These are phyloP conservation scores for Stevia rebaudiana DNA, from an alignment of 140 eudicot genomes.

Conservation along the genomic window DNA sequence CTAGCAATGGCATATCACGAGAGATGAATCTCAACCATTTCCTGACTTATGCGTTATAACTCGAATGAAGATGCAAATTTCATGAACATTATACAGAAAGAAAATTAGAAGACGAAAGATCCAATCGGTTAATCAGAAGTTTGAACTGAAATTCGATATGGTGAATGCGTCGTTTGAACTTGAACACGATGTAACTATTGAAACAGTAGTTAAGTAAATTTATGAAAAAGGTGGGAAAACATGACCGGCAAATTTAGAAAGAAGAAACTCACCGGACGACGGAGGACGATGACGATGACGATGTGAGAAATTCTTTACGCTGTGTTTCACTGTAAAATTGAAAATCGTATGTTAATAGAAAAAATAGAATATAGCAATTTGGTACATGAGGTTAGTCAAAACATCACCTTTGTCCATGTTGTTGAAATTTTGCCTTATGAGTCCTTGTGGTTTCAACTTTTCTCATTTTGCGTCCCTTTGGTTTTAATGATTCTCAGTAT, in stretches of 20 bases:
- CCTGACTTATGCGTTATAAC: neutral
- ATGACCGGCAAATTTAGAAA: neutral
- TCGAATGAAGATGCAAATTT: neutral
- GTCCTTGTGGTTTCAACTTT: too few species aligned
- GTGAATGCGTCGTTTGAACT: constrained; percentile 4
- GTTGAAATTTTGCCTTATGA: too few species aligned
- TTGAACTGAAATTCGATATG: constrained; percentile 5
- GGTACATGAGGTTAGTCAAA: too few species aligned
- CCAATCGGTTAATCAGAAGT: neutral
- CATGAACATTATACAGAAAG: neutral
- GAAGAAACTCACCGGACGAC: constrained; percentile 16
- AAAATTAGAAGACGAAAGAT: neutral
- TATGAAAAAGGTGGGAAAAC: neutral
- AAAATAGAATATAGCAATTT: too few species aligned
- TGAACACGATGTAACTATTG: neutral
- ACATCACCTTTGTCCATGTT: too few species aligned
- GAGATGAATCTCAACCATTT: neutral
- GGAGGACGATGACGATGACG: constrained; percentile 15
- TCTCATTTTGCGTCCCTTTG: too few species aligned
- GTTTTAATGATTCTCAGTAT: too few species aligned
- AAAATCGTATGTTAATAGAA: too few species aligned
- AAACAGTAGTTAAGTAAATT: neutral
- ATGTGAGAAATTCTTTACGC: too few species aligned
- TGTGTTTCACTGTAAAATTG: neutral
- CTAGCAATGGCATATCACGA: constrained; percentile 8